Evolutionary conservation across 179 eudicot genomes (phyloP), one percentile per base, ranked within the genome.

Genomic region (Corrigiola litoralis): DNA sequence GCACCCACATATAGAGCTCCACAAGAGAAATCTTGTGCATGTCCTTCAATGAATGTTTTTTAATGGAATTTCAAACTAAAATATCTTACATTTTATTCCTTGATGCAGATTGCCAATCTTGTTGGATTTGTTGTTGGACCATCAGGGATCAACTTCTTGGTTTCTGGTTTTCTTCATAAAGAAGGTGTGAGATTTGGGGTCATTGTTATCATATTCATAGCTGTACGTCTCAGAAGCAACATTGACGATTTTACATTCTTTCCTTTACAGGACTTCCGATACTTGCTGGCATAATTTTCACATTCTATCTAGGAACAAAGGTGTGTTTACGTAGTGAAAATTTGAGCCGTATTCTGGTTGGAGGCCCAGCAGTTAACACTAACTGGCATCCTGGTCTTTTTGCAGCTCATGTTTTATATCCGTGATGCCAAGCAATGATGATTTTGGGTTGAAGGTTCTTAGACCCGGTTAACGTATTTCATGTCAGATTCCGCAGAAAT

Each of bases 81-180:
- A 6, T 25, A 55, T 67, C 23, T 49, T 34, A 40, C 9, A 31
- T 33, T 56, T 72, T 54, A 32, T 77, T 63, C 28, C 25, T 72
- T 36, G 21, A 75, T n/a, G 73, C 95, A 92, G 96, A 86, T 92
- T 63, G 96, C 95, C 48, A 92, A 92, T 77, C 96, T 92, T 47
- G 95, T 84, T 45, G 98, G 98, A 38, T 92, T 87, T 76, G 98
- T 92, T 54, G 83, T 92, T 67, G 98, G 98, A 72, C 96, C 95
- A 34, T 92, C 96, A 44, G 95, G 98, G 72, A 78, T 92, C 65
- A 87, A 84, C 71, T 92, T 92, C 88, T 72, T 92, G 82, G 63
- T 82, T 56, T 82, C 89, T 63, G 77, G 77, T 21, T 92, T 92
- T 64, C 83, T 85, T 56, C 79, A 51, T 23, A 77, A 67, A 70